Base-by-base conservation (phyloP, 163 green algal species). In the Coccomyxa subellipsoidea region DNA sequence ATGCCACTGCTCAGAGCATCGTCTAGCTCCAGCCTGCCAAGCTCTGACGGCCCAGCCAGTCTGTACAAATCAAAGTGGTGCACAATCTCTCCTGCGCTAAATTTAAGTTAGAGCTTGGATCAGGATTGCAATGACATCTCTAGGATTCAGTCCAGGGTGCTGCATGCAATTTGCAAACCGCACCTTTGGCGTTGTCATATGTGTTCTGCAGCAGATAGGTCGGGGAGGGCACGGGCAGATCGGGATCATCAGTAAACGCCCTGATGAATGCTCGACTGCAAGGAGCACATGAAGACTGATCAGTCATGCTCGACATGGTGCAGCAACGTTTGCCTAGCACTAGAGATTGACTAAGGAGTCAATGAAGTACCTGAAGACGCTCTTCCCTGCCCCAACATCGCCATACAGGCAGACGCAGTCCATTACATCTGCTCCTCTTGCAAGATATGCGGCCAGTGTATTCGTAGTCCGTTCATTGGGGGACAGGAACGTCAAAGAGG, bases 1-100 rank as follows among this genome's bases (percentile, higher is more conserved):
- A 96, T 90, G 9, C 87, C 93, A 3, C 75, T 76, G 0, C n/a
- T 69, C 31, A 97, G 87, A n/a, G 90, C 91, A 6, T 81, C 54
- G 23, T 75, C 31, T 8, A 97, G 82, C 81, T 91, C 87, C 0
- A 97, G 81, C 10, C 93, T 87, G 27, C 77, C 83, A 40, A 95
- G 69, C 78, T 93, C 88, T 12, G 83, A 39, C 7, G 79, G 77
- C 1, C 71, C 78, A 0, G 80, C 71, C 25, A 98, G 77, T 53
- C 95, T 87, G 86, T 98, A 98, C 40, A 98, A 84, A 82, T 98
- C 95, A 84, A 95, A 98, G 81, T 98, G 95, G 81, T 98, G 92
- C 36, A 97, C 91, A 0, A 87, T 81, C 0, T 86, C 86, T 8
- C 76, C 87, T 88, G 82, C 82, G 80, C 10, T 18, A 59, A 59